These are phyloP conservation scores for Aspergillus uvarum DNA, from an alignment of 2,329 filamentous ascomycete species.

Conservation along the genomic window DNA sequence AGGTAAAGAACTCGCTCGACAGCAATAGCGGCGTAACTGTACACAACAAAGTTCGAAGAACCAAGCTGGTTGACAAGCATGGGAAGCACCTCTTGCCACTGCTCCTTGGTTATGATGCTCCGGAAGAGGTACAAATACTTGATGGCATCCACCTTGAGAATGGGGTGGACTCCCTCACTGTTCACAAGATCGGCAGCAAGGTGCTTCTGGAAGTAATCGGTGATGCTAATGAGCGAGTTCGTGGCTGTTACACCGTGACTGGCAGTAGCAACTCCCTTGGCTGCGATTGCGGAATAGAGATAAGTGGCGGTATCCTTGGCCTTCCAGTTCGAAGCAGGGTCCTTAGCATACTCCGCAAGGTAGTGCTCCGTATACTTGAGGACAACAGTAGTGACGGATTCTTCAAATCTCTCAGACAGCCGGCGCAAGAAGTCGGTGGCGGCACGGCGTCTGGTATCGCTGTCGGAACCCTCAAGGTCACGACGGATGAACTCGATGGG, in stretches of 20 bases:
- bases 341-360: slow-evolving; percentile 69
- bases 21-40: slow-evolving; percentile 94
- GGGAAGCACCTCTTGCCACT: slow-evolving; percentile 87
- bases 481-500: slow-evolving; percentile 96
- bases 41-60: slow-evolving; percentile 90
- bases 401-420: slow-evolving; percentile 85
- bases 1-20: slow-evolving; percentile 91
- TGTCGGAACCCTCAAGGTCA: slow-evolving; percentile 94
- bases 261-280: slow-evolving; percentile 83
- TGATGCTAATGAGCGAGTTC: slow-evolving; percentile 82
- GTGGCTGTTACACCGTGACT: slow-evolving; percentile 88
- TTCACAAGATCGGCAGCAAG: slow-evolving; percentile 83
- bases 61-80: slow-evolving; percentile 88
- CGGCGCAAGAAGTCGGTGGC: slow-evolving; percentile 92
- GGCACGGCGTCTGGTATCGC: slow-evolving; percentile 84
- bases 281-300: slow-evolving; percentile 89
- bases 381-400: slow-evolving; percentile 80
- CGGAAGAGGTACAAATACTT: slow-evolving; percentile 98
- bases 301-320: slow-evolving; percentile 98
- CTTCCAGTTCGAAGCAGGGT: slow-evolving; percentile 76
- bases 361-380: slow-evolving; percentile 85
- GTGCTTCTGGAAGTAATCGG: slow-evolving; percentile 92
- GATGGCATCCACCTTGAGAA: slow-evolving; percentile 95
- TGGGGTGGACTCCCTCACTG: slow-evolving; percentile 69
- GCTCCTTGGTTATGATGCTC: slow-evolving; percentile 85